Evolutionary conservation across 2,329 filamentous ascomycete genomes (phyloP).

Genomic region (Capronia coronata): DNA sequence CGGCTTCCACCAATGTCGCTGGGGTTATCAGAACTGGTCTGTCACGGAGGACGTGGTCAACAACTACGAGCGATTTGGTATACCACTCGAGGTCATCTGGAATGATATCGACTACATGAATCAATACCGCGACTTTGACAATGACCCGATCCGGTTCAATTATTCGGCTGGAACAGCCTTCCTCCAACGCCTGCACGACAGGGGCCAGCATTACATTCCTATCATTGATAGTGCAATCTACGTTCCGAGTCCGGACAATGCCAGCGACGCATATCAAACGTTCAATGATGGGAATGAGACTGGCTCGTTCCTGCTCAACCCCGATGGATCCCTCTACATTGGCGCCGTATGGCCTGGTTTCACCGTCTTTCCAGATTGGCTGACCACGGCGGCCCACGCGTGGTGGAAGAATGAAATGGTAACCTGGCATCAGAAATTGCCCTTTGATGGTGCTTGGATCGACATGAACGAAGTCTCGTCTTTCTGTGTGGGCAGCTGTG

Average conservation of each 20-base stretch:
- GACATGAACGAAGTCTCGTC: conserved; percentile 58
- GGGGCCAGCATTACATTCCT: conserved; percentile 53
- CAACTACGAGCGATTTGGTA: conserved; percentile 49
- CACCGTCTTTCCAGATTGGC: conserved; percentile 55
- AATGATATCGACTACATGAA: conserved; percentile 50
- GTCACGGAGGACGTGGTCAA: conserved; percentile 51
- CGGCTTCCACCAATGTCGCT: conserved; percentile 76
- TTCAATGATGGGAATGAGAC: conserved; percentile 47
- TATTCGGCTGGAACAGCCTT: conserved; percentile 47
- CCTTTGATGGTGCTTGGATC: conserved; percentile 53
- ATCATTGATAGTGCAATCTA: conserved; percentile 63
- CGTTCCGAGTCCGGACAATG: conserved; percentile 63
- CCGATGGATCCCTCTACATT: conserved; percentile 50
- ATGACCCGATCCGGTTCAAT: conserved; percentile 49
- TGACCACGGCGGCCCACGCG: conserved; percentile 52
- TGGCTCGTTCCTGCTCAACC: conserved; percentile 48
- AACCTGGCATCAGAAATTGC: conserved; percentile 47
- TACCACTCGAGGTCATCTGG: conserved; percentile 51
- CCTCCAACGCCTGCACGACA: conserved; percentile 47
- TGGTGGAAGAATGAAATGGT: conserved; percentile 54
- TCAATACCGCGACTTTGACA: conserved; percentile 53
- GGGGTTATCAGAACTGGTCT: conserved; percentile 70
- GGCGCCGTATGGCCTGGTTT: conserved; percentile 54
- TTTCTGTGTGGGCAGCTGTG: conserved; percentile 67
- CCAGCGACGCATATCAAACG: conserved; percentile 54